Evolutionary conservation across 2,329 filamentous ascomycete species (phyloP).

Genomic region (Stachybotrys chartarum): DNA sequence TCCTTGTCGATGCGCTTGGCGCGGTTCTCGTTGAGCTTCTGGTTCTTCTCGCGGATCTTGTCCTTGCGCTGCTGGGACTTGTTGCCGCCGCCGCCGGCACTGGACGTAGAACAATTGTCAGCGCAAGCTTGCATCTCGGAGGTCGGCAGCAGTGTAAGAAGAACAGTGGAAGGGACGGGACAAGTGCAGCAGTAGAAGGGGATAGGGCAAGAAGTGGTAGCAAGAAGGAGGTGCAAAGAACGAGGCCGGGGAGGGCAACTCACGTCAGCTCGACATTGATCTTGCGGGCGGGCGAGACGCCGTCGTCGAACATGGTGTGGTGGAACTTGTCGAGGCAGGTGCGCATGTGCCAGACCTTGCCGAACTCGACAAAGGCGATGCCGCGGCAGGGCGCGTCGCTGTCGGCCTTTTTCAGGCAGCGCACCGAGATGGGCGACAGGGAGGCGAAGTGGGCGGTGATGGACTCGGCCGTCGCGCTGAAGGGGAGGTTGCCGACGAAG

Average conservation of each 20-base stretch:
- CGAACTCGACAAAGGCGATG: slow-evolving; percentile 85
- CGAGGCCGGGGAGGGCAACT: slow-evolving; percentile 23
- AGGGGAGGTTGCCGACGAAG: slow-evolving; percentile 73
- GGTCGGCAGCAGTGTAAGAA: slow-evolving; percentile 1
- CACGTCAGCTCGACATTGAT: slow-evolving; percentile 92
- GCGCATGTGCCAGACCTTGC: slow-evolving; percentile 81
- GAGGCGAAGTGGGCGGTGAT: slow-evolving; percentile 72
- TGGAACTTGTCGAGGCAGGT: slow-evolving; percentile 88
- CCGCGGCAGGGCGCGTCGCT: slow-evolving; percentile 59
- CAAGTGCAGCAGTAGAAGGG: slow-evolving; percentile 2
- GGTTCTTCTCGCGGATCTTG: slow-evolving; percentile 81
- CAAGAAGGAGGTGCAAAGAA: background rate
- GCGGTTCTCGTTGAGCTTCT: slow-evolving; percentile 66
- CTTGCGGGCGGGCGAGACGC: slow-evolving; percentile 51
- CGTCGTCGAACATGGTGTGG: slow-evolving; percentile 67
- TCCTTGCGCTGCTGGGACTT: slow-evolving; percentile 65
- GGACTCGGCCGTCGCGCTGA: slow-evolving; percentile 63
- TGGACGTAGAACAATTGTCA: background rate
- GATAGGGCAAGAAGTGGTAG: background rate
- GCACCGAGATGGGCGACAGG: slow-evolving; percentile 43
- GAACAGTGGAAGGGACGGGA: slow-evolving; percentile 1
- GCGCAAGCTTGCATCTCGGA: no score
- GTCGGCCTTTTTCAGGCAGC: slow-evolving; percentile 63
- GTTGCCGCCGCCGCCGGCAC: slow-evolving; percentile 69
- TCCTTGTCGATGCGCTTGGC: slow-evolving; percentile 39